These are phyloP conservation scores for Sonneratia alba DNA, from an alignment of 345 rosid species.

Conservation along the genomic window DNA sequence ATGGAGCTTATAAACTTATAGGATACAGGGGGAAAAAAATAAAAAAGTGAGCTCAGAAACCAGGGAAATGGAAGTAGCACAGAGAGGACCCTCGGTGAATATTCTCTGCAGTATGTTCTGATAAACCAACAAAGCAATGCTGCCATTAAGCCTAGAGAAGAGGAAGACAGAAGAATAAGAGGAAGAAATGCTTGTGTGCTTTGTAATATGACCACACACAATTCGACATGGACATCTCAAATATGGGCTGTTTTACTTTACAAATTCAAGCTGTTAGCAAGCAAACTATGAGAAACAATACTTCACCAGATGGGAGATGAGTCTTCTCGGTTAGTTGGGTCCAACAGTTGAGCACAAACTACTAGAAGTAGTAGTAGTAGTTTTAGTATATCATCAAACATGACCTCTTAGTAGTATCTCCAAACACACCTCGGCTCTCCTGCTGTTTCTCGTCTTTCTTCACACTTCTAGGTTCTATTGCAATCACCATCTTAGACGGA, in stretches of 20 bases:
- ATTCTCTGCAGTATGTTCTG: not conserved
- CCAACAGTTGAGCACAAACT: constrained; percentile 31
- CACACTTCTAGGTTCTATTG: constrained; percentile 14
- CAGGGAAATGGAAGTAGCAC: too few relatives aligned
- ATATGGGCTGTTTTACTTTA: constrained; percentile 19
- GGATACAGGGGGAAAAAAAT: not conserved
- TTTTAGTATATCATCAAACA: constrained; percentile 13
- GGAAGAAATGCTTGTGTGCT: not conserved
- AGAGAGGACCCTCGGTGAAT: too few relatives aligned
- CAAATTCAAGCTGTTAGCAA: constrained; percentile 52
- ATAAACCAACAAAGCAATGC: not conserved
- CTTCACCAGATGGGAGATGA: constrained; percentile 19
- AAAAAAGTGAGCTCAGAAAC: too few relatives aligned
- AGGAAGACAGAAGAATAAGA: not conserved
- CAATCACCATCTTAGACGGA: constrained; percentile 23
- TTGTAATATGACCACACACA: not conserved
- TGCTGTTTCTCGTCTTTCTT: constrained; percentile 30
- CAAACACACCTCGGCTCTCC: constrained; percentile 25
- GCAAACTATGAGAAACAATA: constrained; percentile 34
- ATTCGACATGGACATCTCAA: not conserved
- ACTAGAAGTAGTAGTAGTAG: not conserved
- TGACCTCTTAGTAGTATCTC: constrained; percentile 14
- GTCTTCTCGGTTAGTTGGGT: constrained; percentile 28
- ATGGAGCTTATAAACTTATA: too few relatives aligned
- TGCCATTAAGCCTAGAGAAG: not conserved